Evolutionary conservation across 495 filamentous ascomycete species (phyloP).

Genomic region (Annulohypoxylon bovei): DNA sequence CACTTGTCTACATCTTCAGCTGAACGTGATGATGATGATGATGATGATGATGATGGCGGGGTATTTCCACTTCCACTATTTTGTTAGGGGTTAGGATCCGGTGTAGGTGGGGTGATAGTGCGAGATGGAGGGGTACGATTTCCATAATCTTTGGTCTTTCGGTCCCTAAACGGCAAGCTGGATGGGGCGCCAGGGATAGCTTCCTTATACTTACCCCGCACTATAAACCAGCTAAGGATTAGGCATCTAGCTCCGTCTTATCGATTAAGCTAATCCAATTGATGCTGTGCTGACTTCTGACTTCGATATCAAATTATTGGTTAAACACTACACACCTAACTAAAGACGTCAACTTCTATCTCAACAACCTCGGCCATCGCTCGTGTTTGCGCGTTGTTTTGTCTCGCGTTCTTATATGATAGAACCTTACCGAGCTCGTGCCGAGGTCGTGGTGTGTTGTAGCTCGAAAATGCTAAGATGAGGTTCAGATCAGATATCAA

Average conservation of each 20-base stretch:
- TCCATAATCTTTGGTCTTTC: constrained; percentile 2
- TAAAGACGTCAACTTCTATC: not conserved
- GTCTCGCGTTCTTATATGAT: constrained; percentile 21
- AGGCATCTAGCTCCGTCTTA: constrained; percentile 20
- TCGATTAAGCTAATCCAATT: constrained; percentile 35
- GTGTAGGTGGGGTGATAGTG: constrained; percentile 8
- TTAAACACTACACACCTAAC: not conserved
- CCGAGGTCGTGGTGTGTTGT: constrained; percentile 14
- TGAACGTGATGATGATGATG: not conserved
- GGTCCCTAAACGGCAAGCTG: constrained; percentile 20
- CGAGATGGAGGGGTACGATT: constrained; percentile 17
- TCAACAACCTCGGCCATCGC: not conserved
- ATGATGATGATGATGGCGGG: constrained; percentile 27
- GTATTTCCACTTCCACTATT: constrained; percentile 23
- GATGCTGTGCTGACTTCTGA: not conserved
- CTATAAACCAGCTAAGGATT: constrained; percentile 16
- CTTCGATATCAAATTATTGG: not conserved
- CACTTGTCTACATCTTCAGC: not conserved
- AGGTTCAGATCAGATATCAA: constrained; percentile 81
- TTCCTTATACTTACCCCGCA: constrained; percentile 29
- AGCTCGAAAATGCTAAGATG: constrained; percentile 60
- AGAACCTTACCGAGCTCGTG: not conserved
- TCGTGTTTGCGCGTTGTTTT: constrained; percentile 1
- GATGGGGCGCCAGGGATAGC: constrained; percentile 23
- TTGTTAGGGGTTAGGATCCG: not conserved